Percentiles rank a stretch among this genome's conserved stretches.
Evolutionary conservation across 2,329 filamentous ascomycete species (phyloP).

Genomic region (Colletotrichum salicis): DNA sequence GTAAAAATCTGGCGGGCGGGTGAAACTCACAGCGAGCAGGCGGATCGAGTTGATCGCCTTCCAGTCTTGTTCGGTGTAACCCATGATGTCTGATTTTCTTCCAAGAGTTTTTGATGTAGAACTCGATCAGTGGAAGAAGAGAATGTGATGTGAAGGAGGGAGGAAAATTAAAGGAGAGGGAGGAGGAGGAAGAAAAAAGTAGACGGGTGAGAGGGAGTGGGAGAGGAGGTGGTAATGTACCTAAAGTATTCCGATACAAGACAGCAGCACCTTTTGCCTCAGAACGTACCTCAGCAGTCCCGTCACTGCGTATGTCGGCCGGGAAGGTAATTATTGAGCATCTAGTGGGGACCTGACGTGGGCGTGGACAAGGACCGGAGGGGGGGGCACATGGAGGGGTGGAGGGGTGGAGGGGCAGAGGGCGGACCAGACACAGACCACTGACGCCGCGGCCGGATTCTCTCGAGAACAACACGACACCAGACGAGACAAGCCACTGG

Average conservation of each 20-base stretch:
- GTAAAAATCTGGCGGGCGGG: slow-evolving; percentile 42
- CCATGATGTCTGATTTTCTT: slow-evolving; percentile 72
- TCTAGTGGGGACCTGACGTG: slow-evolving; percentile 36
- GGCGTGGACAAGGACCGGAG: slow-evolving; percentile 21
- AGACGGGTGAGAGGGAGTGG: slow-evolving; percentile 18
- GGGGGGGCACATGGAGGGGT: slow-evolving; percentile 32
- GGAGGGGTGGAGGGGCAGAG: slow-evolving; percentile 17
- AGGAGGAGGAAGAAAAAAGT: slow-evolving; percentile 30
- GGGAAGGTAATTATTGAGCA: slow-evolving; percentile 35
- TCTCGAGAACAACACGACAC: slow-evolving; percentile 2
- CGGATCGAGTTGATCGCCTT: slow-evolving; percentile 99
- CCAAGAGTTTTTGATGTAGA: slow-evolving; percentile 24
- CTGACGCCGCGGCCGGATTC: slow-evolving; percentile 13
- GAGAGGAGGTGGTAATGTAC: slow-evolving; percentile 37
- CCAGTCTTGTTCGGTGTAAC: slow-evolving; percentile 87
- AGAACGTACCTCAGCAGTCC: background rate
- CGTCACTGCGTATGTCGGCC: slow-evolving; percentile 15
- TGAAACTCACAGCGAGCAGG: slow-evolving; percentile 84
- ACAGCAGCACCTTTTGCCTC: background rate
- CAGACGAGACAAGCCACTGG: slow-evolving; percentile 8
- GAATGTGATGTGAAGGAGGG: slow-evolving; percentile 27
- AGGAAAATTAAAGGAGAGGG: slow-evolving; percentile 15
- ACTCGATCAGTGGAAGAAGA: slow-evolving; percentile 37
- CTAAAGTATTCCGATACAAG: background rate
- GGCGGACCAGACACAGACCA: slow-evolving; percentile 11